Base-by-base conservation (phyloP, 306 rosid species). In the Gleditsia sinensis region DNA sequence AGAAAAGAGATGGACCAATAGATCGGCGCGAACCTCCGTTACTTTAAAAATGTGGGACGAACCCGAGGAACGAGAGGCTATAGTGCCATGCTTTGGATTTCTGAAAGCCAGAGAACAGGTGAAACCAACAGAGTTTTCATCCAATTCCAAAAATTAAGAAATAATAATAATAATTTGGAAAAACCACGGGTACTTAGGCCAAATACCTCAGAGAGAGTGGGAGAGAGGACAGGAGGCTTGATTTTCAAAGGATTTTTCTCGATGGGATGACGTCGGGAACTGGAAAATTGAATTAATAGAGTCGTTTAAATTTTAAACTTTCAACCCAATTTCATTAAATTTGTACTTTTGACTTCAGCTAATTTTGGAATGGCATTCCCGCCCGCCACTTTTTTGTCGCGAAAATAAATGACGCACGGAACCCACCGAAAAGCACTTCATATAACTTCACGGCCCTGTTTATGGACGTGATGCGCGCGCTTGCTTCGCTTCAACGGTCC, bases 321-420 rank as follows among this genome's bases (percentile, higher is more conserved):
- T 34, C 46, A 17, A 45, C 11, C 12, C 1, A 24, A 17, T 37
- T 69, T 46, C 14, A 6, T 70, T 8, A 40, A 42, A 75, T 78
- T 72, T 79, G 5, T 36, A 61, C 46, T 40, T 75, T 24, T 20
- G 58, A 64, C 72, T 64, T 70, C 9, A 12, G 28, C 50, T 43
- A 37, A 33, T 71, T 70, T 82, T 72, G 59, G 66, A 73, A 30
- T 58, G n/a, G 0, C 40, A 64, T 81, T 84, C 88, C 83, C 86
- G 85, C 88, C 86, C 76, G 84, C 65, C 51, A 37, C 3, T 7
- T 24, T 32, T 25, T 14, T 12, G 42, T 36, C 48, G n/a, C 67
- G 28, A 60, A 9, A 37, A 20, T 2, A n/a, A 11, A 19, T 7
- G 6, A 56, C 0, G 30, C 42, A 7, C 40, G 34, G n/a, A n/a